Evolutionary conservation across 2,329 filamentous ascomycete genomes (phyloP).

Genomic region (Cytospora paraplurivora): DNA sequence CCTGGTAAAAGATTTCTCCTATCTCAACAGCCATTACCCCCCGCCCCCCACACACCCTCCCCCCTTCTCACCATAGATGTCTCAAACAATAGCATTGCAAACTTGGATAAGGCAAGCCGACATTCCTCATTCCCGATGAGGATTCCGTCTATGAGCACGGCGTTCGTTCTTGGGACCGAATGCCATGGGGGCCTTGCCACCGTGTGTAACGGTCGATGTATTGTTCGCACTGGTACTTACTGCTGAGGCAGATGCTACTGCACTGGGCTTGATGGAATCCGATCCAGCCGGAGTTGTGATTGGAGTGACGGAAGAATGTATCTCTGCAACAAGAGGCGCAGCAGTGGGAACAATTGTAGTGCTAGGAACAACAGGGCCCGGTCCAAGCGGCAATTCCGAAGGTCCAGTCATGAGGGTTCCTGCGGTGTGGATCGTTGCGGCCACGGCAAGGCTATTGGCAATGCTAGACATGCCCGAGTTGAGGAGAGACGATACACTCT

Average conservation of each 20-base stretch:
- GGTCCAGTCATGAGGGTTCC: not conserved
- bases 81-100: slow-evolving; percentile 3
- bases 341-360: not conserved
- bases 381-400: slow-evolving; percentile 10
- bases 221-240: not conserved
- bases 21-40: not conserved
- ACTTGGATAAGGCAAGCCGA: not conserved
- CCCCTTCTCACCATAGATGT: not conserved
- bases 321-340: not conserved
- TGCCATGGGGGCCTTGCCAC: not conserved
- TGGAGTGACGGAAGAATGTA: not conserved
- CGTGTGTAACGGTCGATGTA: not conserved
- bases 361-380: not conserved
- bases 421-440: not conserved
- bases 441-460: slow-evolving; percentile 7
- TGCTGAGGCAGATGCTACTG: not conserved
- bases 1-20: not conserved
- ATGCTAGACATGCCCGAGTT: slow-evolving; percentile 18
- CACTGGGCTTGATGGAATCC: not conserved
- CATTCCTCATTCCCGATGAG: slow-evolving; percentile 8
- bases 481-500: slow-evolving; percentile 9
- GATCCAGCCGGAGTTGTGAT: not conserved
- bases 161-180: not conserved
- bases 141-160: slow-evolving; percentile 6
- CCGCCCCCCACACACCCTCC: not conserved